Base-by-base conservation (phyloP, 129 eudicot species). In the Oenanthe sinensis region DNA sequence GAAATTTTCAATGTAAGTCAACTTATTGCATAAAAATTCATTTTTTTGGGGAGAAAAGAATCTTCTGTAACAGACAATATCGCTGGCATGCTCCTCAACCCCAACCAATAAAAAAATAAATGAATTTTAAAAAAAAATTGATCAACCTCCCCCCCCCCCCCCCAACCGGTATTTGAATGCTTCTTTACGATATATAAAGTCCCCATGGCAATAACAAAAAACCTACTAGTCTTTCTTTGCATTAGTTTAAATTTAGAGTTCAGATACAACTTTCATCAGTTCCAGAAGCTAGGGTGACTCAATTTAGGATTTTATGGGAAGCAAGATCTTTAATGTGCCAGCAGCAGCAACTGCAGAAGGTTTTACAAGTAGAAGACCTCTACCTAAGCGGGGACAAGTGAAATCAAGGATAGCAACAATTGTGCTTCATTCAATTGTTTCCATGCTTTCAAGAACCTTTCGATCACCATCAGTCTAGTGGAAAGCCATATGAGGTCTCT, bases 321-420 rank as follows among this genome's bases (percentile, higher is more conserved):
- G 58, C 76, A 48, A 45, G 67, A 69, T 79, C 76, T 19, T 75
- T 69, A 55, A 49, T 22, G 82, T 48, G 5, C 17, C 33, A 24
- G 63, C 0, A 30, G 81, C 65, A 68, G 68, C 65, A 33, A 67
- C 37, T 12, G 20, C 49, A 0, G 58, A 43, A 42, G 42, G 58
- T 13, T 77, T 37, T 15, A 24, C 55, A 28, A 77, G 73, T 40
- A 60, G 71, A 77, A 82, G 80, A 70, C 81, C 82, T 8, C 30
- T 84, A 67, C 91, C 91, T 22, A 84, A 80, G 81, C 84, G 96
- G 52, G 96, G 96, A 14, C 96, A 85, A 79, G 84, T 88, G 47
- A 91, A 88, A 67, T 79, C 76, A 22, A 85, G 76, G 80, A 88
- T 89, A 47, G 97, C 89, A 33, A 79, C 93, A 50, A 83, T 75